Evolutionary conservation across 257 asterid genomes (phyloP), one percentile per base, ranked within the genome.

Genomic region (Petunia secreta): DNA sequence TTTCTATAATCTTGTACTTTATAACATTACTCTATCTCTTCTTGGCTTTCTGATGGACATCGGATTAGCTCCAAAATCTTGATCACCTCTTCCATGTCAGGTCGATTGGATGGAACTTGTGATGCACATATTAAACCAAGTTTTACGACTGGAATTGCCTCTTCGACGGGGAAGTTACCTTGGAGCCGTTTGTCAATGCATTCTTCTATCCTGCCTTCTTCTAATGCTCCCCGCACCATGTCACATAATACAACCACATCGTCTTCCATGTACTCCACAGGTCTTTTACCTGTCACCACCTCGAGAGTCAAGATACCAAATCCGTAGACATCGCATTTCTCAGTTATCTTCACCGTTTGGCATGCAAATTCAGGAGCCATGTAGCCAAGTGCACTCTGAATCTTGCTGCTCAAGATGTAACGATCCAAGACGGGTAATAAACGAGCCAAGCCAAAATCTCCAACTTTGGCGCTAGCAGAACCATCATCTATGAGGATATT

Each of bases 301-400:
- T 93, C 98, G 0, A 93, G 89, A 4, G 65, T 83, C 91, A 93
- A 79, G 41, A 91, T 89, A 57, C 98, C 98, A 65, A 91, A 93
- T 73, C 97, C 98, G 46, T 93, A 93, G 4, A 93, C 94, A 81
- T 93, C 98, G 62, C 97, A 93, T 82, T 93, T 93, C 77, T 93
- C 97, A 4, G 97, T 91, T 79, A 93, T 93, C 82, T 90, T 93
- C 74, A 93, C 97, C 0, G 94, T 91, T 43, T 91, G 92, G 79
- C 98, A 93, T 2, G 95, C 95, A 14, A 91, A 93, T 81, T 93
- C 98, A 2, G 98, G 98, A 46, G 95, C 98, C 94, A 91, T 90
- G 84, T 93, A 91, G 63, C 98, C 98, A 3, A 93, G 89, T 4
- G 98, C 98, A 37, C 98, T 93, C 86, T 93, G 98, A 60, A 92